These are phyloP conservation scores for Syzygium syzygioides DNA, from an alignment of 441 rosid species.

Conservation along the genomic window DNA sequence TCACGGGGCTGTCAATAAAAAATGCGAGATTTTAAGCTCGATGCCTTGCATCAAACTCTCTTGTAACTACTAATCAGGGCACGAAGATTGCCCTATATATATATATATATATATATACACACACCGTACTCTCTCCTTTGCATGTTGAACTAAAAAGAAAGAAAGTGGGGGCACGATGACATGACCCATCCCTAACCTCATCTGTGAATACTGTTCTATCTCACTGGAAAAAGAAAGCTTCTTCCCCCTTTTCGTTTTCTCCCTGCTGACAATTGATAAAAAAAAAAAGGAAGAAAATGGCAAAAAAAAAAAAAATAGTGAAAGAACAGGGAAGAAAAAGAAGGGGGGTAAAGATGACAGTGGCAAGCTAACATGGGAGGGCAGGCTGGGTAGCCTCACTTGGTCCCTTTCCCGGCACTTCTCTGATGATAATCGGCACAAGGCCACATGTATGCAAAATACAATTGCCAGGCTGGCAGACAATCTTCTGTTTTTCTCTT, in stretches of 20 bases:
- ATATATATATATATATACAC: fast-evolving
- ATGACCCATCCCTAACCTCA: not conserved
- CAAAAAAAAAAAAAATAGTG: not conserved
- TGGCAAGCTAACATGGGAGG: not conserved
- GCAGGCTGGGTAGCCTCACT: not conserved
- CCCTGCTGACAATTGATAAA: not conserved
- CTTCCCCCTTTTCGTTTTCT: not conserved
- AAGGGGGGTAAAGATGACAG: not conserved
- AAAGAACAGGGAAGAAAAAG: too few species aligned
- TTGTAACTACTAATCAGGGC: not conserved
- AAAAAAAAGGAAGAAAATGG: not conserved
- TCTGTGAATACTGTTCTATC: not conserved
- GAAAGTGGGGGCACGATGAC: not conserved
- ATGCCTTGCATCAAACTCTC: not conserved
- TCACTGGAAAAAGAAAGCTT: not conserved
- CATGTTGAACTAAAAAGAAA: not conserved
- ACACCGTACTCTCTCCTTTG: not conserved
- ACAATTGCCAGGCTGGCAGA: conserved; percentile 1
- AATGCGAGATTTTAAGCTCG: not conserved
- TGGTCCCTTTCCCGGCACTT: not conserved
- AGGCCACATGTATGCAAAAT: conserved; percentile 8
- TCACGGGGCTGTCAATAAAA: not conserved
- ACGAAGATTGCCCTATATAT: not conserved
- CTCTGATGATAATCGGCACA: not conserved
- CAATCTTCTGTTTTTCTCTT: not conserved